phyloP scores from a whole-genome alignment of 2,329 filamentous ascomycete genomes.

The Metarhizium humberi region DNA sequence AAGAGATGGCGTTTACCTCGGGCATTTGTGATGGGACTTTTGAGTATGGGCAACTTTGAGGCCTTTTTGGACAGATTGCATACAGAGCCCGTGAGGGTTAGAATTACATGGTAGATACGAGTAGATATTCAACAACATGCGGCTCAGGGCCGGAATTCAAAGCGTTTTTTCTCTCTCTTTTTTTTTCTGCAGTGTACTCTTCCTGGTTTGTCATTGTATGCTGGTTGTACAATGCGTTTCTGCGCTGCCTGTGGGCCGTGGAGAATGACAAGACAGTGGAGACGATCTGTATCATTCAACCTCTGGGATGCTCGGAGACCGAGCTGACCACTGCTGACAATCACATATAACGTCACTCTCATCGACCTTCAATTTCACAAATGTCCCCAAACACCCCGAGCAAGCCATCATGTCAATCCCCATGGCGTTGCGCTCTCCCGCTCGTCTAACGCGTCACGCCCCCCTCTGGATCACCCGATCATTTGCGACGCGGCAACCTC shows the following conservation, averaged over 20 bases:
- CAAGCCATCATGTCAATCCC: conserved; percentile 4
- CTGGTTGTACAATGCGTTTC: too few species aligned
- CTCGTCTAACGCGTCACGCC: neutral
- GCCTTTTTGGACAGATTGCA: conserved; percentile 1
- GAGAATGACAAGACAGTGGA: neutral
- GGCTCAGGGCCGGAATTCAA: neutral
- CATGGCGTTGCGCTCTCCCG: neutral
- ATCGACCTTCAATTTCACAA: neutral
- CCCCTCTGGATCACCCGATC: conserved; percentile 1
- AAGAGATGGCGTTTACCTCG: neutral
- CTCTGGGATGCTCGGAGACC: conserved; percentile 12
- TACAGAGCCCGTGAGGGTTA: conserved; percentile 2
- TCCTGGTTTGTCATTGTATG: too few species aligned
- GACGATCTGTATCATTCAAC: neutral
- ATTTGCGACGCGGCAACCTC: conserved; percentile 17
- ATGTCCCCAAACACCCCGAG: neutral
- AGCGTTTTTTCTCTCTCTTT: too few species aligned
- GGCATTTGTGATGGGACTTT: neutral
- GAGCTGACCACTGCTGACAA: conserved; percentile 8
- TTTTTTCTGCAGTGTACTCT: too few species aligned
- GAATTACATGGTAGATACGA: conserved; percentile 2
- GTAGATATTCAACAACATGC: neutral
- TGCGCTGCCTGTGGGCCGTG: neutral
- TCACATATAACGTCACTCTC: neutral
- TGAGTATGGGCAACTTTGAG: neutral